Conservation (phyloP, 176 grass and related monocot genomes). For the Oryza glaberrima region DNA sequence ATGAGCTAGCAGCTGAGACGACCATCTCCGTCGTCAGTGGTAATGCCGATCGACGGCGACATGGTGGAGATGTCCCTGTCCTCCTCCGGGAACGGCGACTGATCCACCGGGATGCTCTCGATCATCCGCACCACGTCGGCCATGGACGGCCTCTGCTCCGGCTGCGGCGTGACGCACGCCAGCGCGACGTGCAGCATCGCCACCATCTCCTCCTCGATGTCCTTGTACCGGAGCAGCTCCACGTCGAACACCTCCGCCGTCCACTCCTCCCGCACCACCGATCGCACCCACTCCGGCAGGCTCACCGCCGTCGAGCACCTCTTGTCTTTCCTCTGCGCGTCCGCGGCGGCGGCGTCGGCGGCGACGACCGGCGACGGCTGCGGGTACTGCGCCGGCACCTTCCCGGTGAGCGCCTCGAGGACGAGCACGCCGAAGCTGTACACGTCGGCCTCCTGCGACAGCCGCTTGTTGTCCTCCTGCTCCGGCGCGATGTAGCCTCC, state of each 20-base stretch:
- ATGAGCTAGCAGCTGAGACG: conserved; percentile 53
- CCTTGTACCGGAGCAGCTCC: conserved; percentile 79
- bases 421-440: conserved; percentile 82
- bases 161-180: conserved; percentile 52
- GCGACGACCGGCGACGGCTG: conserved; percentile 17
- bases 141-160: conserved; percentile 74
- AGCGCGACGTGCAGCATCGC: conserved; percentile 75
- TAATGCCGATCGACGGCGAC: conserved; percentile 56
- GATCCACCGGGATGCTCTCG: conserved; percentile 65
- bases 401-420: conserved; percentile 76
- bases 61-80: conserved; percentile 32
- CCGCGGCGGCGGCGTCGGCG: neutral
- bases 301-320: conserved; percentile 1
- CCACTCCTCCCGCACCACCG: conserved; percentile 87
- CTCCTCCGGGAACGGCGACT: conserved; percentile 60
- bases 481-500: conserved; percentile 71
- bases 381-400: conserved; percentile 45
- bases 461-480: conserved; percentile 51
- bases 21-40: conserved; percentile 55
- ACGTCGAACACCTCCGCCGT: conserved; percentile 85
- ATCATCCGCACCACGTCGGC: conserved; percentile 73
- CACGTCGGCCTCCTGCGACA: conserved; percentile 79
- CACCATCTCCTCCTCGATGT: conserved; percentile 90
- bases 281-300: conserved; percentile 72
- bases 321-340: conserved; percentile 36